Percentiles rank a stretch among this genome's conserved stretches.
These are phyloP conservation scores for Leishmania gerbilli DNA, from an alignment of 208 protist species.

Conservation along the genomic window DNA sequence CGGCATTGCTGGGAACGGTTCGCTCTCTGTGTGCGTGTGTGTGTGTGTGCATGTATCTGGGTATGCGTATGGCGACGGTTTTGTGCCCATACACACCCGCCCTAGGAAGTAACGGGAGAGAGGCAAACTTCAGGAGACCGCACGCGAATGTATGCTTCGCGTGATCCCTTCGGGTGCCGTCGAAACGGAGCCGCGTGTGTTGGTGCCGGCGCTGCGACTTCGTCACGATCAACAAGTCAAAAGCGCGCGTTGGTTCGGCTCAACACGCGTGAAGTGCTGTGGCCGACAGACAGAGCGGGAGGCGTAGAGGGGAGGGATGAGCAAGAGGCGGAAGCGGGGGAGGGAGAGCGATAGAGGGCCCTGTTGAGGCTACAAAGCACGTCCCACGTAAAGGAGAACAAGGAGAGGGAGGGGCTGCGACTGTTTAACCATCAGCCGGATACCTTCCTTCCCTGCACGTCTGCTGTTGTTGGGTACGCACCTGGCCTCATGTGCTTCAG, in stretches of 20 bases:
- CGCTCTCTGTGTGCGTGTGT: slow-evolving; percentile 9
- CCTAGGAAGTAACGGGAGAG: slow-evolving; percentile 1
- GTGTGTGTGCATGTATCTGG: background rate
- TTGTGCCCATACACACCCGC: slow-evolving; percentile 4
- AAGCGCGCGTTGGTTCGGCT: background rate
- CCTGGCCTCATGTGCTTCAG: background rate
- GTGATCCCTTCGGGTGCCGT: background rate
- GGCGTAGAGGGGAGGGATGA: background rate
- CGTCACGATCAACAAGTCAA: background rate
- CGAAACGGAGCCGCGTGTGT: background rate
- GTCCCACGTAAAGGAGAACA: background rate
- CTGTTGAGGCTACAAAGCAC: background rate
- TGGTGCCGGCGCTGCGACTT: background rate
- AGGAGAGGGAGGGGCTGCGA: background rate
- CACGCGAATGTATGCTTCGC: background rate
- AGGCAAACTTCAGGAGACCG: background rate
- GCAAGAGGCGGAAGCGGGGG: background rate
- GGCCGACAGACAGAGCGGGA: background rate
- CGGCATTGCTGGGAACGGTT: slow-evolving; percentile 36
- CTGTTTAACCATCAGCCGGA: background rate
- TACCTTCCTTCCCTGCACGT: background rate
- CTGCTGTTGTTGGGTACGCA: background rate
- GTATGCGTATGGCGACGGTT: background rate
- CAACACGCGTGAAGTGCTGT: background rate
- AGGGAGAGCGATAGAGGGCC: background rate